Base-by-base conservation (phyloP, 768 basidiomycete genomes). In the Suillus weaverae region DNA sequence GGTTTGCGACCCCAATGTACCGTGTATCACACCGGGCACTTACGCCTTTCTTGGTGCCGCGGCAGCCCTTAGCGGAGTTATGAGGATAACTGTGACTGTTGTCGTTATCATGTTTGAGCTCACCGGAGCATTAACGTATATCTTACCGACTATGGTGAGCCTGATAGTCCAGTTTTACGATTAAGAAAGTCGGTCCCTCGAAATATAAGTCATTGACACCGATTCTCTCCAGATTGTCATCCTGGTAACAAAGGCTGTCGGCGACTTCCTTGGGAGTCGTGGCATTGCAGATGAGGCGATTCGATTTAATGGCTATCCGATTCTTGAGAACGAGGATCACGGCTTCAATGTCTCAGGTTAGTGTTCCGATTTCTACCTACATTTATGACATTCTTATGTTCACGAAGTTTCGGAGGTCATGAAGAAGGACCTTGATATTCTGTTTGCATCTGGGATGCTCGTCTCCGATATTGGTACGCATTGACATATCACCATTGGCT, bases 71-170 rank as follows among this genome's bases (percentile, higher is more conserved):
- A 95, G 97, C 62, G 97, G 97, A 39, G 89, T 99, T 61, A 99
- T 98, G 86, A 86, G 96, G 70, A 92, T 99, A 64, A 99, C 97
- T 0, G 95, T 99, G 33, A 94, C 96, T 0, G 95, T 99, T 6
- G 97, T 99, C 9, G 97, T 99, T 41, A 96, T 99, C 77, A 99
- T 99, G 95, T 99, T 98, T 74, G 97, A 99, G 72, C 83, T 99
- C 22, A 99, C 97, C 4, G 97, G 97, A 14, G 97, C 97, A 7
- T 76, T 99, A 71, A 98, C 95, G 22, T 99, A 99, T 73, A 96
- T 99, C 69, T 79, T 99, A 33, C 97, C 97, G 7, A 96, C 95
- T 16, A 99, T 99, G 97, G 97, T 95, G 68, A 70, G 84, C 71
- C 30, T 16, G 20, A 51, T 41, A 30, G 10, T 43, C 38, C 35